phyloP scores from a whole-genome alignment of 1,139 yeast species.

The Groenewaldozyma sp. region DNA sequence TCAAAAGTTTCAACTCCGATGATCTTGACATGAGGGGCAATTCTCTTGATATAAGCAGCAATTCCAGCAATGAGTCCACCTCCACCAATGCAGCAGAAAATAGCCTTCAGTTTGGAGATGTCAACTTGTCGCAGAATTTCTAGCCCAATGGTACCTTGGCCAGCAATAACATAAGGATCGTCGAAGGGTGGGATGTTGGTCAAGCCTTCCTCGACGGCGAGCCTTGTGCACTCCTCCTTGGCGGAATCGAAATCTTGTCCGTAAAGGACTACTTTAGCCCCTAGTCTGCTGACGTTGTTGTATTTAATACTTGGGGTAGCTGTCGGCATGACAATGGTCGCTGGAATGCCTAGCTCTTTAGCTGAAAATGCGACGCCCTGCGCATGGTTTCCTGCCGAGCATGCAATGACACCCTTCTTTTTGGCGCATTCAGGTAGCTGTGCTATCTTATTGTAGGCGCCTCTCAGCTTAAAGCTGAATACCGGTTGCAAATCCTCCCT shows the following conservation, averaged over 20 bases:
- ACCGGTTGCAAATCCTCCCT: slow-evolving; percentile 94
- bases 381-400: slow-evolving; percentile 98
- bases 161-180: slow-evolving; percentile 98
- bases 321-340: slow-evolving; percentile 96
- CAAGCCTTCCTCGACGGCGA: slow-evolving; percentile 59
- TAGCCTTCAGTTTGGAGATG: slow-evolving; percentile 68
- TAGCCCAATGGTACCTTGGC: slow-evolving; percentile 96
- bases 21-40: slow-evolving; percentile 95
- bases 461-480: slow-evolving; percentile 90
- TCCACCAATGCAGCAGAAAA: slow-evolving; percentile 92
- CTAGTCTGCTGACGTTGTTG: slow-evolving; percentile 81
- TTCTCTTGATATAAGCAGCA: slow-evolving; percentile 78
- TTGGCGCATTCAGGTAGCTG: slow-evolving; percentile 61
- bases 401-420: slow-evolving; percentile 87
- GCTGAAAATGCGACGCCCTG: slow-evolving; percentile 98
- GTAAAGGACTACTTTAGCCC: slow-evolving; percentile 83
- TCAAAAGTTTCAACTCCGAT: slow-evolving; percentile 95
- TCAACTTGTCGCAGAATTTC: slow-evolving; percentile 84
- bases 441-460: slow-evolving; percentile 96
- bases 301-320: slow-evolving; percentile 94
- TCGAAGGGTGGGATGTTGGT: slow-evolving; percentile 95
- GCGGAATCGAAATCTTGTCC: slow-evolving; percentile 96
- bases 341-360: slow-evolving; percentile 70
- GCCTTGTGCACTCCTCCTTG: slow-evolving; percentile 73
- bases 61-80: slow-evolving; percentile 94